Evolutionary conservation across 257 asterid species (phyloP).

Genomic region (Craterostigma plantagineum): DNA sequence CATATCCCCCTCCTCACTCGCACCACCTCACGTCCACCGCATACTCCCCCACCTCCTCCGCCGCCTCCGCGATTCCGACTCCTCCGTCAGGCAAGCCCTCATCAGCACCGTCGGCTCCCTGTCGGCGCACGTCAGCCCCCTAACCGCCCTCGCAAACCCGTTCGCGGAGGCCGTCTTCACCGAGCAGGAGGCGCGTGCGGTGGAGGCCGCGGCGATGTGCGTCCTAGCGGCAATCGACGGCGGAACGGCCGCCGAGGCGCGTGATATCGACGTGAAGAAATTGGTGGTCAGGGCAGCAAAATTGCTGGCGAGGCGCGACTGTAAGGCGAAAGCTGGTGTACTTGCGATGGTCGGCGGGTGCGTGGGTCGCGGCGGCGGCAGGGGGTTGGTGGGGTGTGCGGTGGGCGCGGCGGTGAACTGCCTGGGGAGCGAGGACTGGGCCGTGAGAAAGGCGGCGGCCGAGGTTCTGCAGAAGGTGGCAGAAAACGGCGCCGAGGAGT

Average conservation of each 20-base stretch:
- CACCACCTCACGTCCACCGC: slow-evolving; percentile 46
- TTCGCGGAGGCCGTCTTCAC: slow-evolving; percentile 41
- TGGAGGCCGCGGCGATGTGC: slow-evolving; percentile 72
- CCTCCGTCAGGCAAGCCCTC: slow-evolving; percentile 67
- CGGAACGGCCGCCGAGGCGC: slow-evolving; percentile 41
- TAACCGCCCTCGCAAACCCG: slow-evolving; percentile 38
- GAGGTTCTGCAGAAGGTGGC: slow-evolving; percentile 52
- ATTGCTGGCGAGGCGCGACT: slow-evolving; percentile 34
- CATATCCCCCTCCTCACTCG: slow-evolving; percentile 44
- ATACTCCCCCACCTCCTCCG: slow-evolving; percentile 60
- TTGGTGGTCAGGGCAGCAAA: slow-evolving; percentile 41
- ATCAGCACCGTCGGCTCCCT: slow-evolving; percentile 54
- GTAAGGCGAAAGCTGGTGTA: slow-evolving; percentile 52
- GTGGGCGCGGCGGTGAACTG: slow-evolving; percentile 36
- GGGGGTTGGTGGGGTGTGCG: slow-evolving; percentile 16
- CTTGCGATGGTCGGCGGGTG: slow-evolving; percentile 35
- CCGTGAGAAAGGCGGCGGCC: slow-evolving; percentile 71
- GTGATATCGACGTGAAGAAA: slow-evolving; percentile 30
- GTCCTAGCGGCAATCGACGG: slow-evolving; percentile 69
- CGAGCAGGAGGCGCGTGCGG: slow-evolving; percentile 65
- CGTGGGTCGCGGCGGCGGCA: slow-evolving; percentile 32
- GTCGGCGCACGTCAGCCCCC: slow-evolving; percentile 45
- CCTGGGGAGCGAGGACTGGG: slow-evolving; percentile 65
- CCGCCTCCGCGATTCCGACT: slow-evolving; percentile 73
- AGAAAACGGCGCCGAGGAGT: slow-evolving; percentile 21